phyloP scores from a whole-genome alignment of 2,329 filamentous ascomycete genomes.

The Camillea tinctor region DNA sequence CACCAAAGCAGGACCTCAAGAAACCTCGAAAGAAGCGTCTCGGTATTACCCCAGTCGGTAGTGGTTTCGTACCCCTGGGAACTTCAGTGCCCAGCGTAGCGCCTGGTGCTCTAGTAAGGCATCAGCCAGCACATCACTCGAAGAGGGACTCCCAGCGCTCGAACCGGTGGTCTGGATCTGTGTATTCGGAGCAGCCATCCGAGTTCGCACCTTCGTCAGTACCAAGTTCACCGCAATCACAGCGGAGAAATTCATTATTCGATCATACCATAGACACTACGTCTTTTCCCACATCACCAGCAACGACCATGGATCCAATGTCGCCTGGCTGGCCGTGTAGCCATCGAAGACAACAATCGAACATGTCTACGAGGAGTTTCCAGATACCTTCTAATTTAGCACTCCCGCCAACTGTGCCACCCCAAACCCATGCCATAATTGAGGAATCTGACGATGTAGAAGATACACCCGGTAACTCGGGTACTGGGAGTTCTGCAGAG shows the following conservation, averaged over 20 bases:
- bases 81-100: constrained; percentile 43
- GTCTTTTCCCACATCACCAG: constrained; percentile 75
- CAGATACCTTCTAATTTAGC: constrained; percentile 30
- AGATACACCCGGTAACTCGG: constrained; percentile 30
- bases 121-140: constrained; percentile 40
- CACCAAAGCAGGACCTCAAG: constrained; percentile 56
- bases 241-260: constrained; percentile 73
- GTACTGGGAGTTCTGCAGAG: constrained; percentile 37
- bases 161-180: constrained; percentile 67
- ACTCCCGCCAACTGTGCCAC: constrained; percentile 19
- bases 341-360: constrained; percentile 57
- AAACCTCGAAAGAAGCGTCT: constrained; percentile 72
- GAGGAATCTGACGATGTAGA: constrained; percentile 35
- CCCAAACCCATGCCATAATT: constrained; percentile 28
- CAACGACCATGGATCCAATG: constrained; percentile 69
- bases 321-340: constrained; percentile 55
- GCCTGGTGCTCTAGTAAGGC: constrained; percentile 36
- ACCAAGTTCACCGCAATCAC: constrained; percentile 78
- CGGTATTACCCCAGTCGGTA: constrained; percentile 51
- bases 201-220: constrained; percentile 70
- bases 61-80: constrained; percentile 58
- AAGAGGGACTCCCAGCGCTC: constrained; percentile 48
- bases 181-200: constrained; percentile 58
- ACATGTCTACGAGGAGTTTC: constrained; percentile 53
- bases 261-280: constrained; percentile 63